Base-by-base conservation (phyloP, 1,284 basidiomycete genomes). In the Marasmius tenuissimus region DNA sequence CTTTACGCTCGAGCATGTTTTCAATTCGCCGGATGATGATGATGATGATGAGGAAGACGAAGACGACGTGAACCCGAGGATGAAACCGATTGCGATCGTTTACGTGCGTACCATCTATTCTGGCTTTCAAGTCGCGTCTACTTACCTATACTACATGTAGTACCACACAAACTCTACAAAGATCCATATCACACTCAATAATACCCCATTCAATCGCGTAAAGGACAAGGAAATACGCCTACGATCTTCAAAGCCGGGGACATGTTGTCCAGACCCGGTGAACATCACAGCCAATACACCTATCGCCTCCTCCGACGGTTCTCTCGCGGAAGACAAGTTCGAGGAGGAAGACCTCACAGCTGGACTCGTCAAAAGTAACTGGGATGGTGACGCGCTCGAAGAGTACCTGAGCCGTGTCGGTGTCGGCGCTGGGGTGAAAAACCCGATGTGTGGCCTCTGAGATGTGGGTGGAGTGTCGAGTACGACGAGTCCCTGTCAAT, bases 151-250 rank as follows among this genome's bases (percentile, higher is more conserved):
- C 66, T 86, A 89, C 65, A 76, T 80, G 0, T 57, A 47, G 18
- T 22, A 55, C 16, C 27, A 38, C 22, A n/a, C 39, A n/a, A 37
- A 42, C 14, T 51, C 45, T n/a, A 80, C 78, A 0, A 79, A 80
- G 51, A 72, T 89, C 9, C 87, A 90, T 58, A 85, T 90, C 52
- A 87, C 86, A 1, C 71, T 84, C 42, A 86, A 86, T 68, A 81
- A 78, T 1, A 72, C 74, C 70, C 74, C 11, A 70, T 88, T 7
- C 79, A 79, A 16, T 69, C 74, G 3, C 82, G 87, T 3, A 81
- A 80, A 64, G 87, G 87, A 6, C 72, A 71, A 1, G 81, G 85
- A 6, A 89, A 89, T 67, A 76, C 77, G 22, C 88, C 88, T 0
- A 79, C 79, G 63, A 75, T 89, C 10, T 88, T 90, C 70, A 66